These are phyloP conservation scores for Podaxis rugospora DNA, from an alignment of 768 basidiomycete genomes.

Conservation along the genomic window DNA sequence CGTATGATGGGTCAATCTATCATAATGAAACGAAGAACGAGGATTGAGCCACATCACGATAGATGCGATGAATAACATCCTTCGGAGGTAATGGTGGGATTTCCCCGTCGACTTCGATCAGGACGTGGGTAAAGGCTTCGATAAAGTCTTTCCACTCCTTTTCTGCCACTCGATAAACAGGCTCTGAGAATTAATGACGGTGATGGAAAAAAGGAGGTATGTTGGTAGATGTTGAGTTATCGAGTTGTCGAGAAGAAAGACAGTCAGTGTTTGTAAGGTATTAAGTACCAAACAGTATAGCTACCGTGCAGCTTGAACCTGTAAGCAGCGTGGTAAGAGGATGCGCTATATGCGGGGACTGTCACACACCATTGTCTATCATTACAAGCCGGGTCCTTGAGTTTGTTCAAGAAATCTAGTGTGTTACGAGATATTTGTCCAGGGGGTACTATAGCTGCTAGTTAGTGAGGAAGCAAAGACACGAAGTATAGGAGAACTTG, in stretches of 20 bases:
- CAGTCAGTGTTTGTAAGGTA: not conserved
- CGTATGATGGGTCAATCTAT: not conserved
- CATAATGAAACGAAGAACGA: not conserved
- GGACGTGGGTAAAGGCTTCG: slow-evolving; percentile 59
- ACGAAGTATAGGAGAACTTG: slow-evolving; percentile 43
- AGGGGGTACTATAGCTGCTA: slow-evolving; percentile 54
- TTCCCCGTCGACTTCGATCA: slow-evolving; percentile 73
- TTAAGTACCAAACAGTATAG: not conserved
- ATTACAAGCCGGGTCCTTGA: slow-evolving; percentile 75
- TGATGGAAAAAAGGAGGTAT: not conserved
- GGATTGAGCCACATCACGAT: slow-evolving; percentile 63
- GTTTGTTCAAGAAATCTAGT: slow-evolving; percentile 65
- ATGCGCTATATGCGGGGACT: not conserved
- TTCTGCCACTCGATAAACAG: slow-evolving; percentile 77
- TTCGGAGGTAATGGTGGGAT: slow-evolving; percentile 87
- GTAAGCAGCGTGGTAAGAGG: not conserved
- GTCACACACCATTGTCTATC: slow-evolving; percentile 70
- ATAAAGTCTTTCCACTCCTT: slow-evolving; percentile 88
- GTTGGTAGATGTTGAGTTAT: not conserved
- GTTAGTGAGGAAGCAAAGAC: not conserved
- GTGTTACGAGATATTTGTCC: slow-evolving; percentile 87
- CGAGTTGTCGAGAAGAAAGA: not conserved
- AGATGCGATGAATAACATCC: slow-evolving; percentile 89
- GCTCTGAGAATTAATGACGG: slow-evolving; percentile 39
- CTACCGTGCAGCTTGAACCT: slow-evolving; percentile 85